Conservation (phyloP, 169 alveolate species). For the Eimeria praecox region DNA sequence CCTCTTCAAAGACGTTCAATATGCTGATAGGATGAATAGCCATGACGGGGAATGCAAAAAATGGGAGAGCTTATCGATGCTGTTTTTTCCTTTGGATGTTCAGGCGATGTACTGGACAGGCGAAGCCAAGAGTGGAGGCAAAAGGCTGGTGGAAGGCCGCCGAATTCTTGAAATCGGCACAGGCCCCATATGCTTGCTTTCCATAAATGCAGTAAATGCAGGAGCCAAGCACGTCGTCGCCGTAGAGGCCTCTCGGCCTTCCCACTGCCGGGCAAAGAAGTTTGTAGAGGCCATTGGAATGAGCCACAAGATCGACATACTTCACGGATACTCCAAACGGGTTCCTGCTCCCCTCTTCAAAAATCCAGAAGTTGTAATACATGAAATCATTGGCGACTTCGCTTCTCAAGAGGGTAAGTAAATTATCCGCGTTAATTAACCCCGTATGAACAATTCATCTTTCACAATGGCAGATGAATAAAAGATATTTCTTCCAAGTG, state of each 20-base stretch:
- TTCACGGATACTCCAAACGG: slow-evolving; percentile 62
- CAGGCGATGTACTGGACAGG: slow-evolving; percentile 72
- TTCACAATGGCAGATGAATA: background rate
- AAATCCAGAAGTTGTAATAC: slow-evolving; percentile 83
- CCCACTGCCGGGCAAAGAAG: slow-evolving; percentile 57
- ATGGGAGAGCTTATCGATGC: background rate
- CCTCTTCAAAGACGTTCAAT: background rate
- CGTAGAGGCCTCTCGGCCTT: slow-evolving; percentile 86
- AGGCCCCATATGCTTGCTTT: slow-evolving; percentile 91
- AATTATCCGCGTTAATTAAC: background rate
- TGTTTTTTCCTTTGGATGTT: background rate
- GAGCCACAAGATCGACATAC: slow-evolving; percentile 61
- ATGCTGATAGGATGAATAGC: background rate
- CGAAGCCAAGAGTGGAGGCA: slow-evolving; percentile 31
- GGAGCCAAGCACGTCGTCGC: slow-evolving; percentile 94
- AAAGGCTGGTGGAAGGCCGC: slow-evolving; percentile 82
- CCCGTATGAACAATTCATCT: background rate
- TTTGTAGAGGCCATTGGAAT: slow-evolving; percentile 70
- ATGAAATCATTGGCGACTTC: slow-evolving; percentile 93
- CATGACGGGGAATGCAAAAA: background rate
- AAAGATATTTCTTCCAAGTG: background rate
- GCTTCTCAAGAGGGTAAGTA: slow-evolving; percentile 93
- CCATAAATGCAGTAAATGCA: slow-evolving; percentile 91
- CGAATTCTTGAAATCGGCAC: slow-evolving; percentile 92
- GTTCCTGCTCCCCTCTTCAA: slow-evolving; percentile 46